A percentile compares a stretch with the other conserved stretches of the same genome.
phyloP scores from a whole-genome alignment of 805 yeast genomes.

The Diddensiella transvaalensis region DNA sequence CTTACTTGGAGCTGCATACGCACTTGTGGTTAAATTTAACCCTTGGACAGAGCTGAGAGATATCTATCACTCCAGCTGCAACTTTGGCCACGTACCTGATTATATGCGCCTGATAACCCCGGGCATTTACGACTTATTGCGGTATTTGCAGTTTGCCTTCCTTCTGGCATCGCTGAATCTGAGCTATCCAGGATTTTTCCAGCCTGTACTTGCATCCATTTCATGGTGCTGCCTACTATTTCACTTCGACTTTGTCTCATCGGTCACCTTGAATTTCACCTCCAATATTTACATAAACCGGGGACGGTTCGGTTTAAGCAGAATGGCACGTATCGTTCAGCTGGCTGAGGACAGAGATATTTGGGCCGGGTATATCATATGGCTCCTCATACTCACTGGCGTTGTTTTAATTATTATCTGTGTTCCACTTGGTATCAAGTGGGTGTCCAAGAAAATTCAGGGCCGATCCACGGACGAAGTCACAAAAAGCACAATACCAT shows the following conservation, averaged over 20 bases:
- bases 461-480: constrained; percentile 2
- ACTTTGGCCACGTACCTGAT: constrained; percentile 55
- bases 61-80: constrained; percentile 50
- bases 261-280: constrained; percentile 6
- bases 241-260: constrained; percentile 22
- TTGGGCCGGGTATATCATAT: constrained; percentile 36
- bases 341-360: constrained; percentile 27
- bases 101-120: constrained; percentile 53
- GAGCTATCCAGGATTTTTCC: constrained; percentile 60
- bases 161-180: constrained; percentile 51
- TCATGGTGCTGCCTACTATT: constrained; percentile 56
- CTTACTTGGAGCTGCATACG: constrained; percentile 36
- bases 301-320: constrained; percentile 23
- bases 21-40: constrained; percentile 42
- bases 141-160: constrained; percentile 57
- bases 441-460: not conserved
- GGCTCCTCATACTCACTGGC: constrained; percentile 28
- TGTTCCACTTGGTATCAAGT: not conserved
- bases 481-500: constrained; percentile 17
- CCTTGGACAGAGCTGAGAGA: constrained; percentile 56
- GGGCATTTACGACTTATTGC: constrained; percentile 44
- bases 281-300: constrained; percentile 12
- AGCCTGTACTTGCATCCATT: constrained; percentile 48
- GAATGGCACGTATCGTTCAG: constrained; percentile 25
- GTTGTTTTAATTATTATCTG: not conserved